These are phyloP conservation scores for Smallanthus sonchifolius DNA, from an alignment of 129 eudicot genomes.

Conservation along the genomic window DNA sequence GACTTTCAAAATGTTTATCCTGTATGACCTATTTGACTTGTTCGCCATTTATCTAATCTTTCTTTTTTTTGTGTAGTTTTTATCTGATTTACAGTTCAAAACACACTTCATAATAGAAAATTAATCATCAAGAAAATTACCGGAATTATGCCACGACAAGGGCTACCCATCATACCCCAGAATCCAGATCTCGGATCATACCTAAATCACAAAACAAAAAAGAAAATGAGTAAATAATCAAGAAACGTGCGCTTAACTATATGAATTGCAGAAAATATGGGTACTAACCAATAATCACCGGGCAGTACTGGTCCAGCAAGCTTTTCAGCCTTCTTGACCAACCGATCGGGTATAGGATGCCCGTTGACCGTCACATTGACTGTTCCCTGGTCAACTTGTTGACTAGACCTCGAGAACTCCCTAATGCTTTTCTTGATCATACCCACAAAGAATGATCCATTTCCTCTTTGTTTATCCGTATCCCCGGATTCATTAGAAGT, in stretches of 20 bases:
- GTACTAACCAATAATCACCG: constrained; percentile 87
- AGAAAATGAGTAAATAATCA: not conserved
- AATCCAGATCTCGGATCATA: constrained; percentile 94
- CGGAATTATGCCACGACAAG: constrained; percentile 96
- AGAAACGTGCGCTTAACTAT: not conserved
- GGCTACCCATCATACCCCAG: constrained; percentile 95
- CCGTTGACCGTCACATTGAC: constrained; percentile 74
- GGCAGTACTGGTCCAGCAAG: constrained; percentile 76
- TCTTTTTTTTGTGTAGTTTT: not conserved
- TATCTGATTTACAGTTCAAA: not conserved
- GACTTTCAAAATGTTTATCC: not conserved
- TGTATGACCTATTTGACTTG: not conserved
- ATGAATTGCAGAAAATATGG: not conserved
- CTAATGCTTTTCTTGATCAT: constrained; percentile 59
- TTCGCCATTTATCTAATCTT: not conserved
- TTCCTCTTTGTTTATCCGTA: constrained; percentile 45
- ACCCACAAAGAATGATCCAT: constrained; percentile 53
- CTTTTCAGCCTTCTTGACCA: constrained; percentile 87
- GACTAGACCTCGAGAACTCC: constrained; percentile 52
- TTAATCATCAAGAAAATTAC: constrained; percentile 32
- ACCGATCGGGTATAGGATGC: constrained; percentile 63
- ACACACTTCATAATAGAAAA: not conserved
- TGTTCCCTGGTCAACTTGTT: constrained; percentile 40
- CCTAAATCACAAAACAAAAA: constrained; percentile 37
- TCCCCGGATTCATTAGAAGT: constrained; percentile 66